A percentile compares a stretch with the other conserved stretches of the same genome.
Evolutionary conservation across 768 basidiomycete species (phyloP).

Genomic region (Clavaria fumosa): DNA sequence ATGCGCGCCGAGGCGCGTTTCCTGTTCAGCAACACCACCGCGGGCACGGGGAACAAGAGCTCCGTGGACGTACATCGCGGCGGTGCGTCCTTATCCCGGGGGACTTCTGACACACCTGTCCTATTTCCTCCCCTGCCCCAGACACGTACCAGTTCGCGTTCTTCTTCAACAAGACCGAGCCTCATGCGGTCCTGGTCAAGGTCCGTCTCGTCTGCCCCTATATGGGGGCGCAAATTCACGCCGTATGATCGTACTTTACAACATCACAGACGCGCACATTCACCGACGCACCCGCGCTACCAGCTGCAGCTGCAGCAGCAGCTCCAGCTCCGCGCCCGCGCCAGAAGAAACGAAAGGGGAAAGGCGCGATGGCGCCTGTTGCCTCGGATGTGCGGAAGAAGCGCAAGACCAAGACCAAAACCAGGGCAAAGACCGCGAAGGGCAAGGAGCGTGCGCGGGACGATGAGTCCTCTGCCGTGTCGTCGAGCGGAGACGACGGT

Average conservation of each 20-base stretch:
- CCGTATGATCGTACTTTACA: neutral
- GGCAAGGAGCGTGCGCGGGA: conserved; percentile 15
- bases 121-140: too few relatives aligned
- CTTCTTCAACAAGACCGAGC: conserved; percentile 70
- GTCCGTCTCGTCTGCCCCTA: conserved; percentile 22
- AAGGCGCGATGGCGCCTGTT: too few relatives aligned
- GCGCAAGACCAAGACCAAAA: conserved; percentile 26
- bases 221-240: neutral
- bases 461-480: conserved; percentile 12
- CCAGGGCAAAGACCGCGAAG: conserved; percentile 12
- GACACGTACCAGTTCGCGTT: conserved; percentile 86
- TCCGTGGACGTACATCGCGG: conserved; percentile 76
- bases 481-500: conserved; percentile 14
- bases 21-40: conserved; percentile 23
- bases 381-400: conserved; percentile 4
- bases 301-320: conserved; percentile 2
- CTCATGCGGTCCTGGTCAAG: conserved; percentile 72
- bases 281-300: conserved; percentile 18
- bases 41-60: conserved; percentile 50
- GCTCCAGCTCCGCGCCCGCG: conserved; percentile 6
- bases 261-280: conserved; percentile 24
- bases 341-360: conserved; percentile 8
- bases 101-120: too few relatives aligned
- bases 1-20: conserved; percentile 43
- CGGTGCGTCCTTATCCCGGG: conserved; percentile 36